phyloP scores from a whole-genome alignment of 176 grass and related monocot genomes.

The Oryza brachyantha region DNA sequence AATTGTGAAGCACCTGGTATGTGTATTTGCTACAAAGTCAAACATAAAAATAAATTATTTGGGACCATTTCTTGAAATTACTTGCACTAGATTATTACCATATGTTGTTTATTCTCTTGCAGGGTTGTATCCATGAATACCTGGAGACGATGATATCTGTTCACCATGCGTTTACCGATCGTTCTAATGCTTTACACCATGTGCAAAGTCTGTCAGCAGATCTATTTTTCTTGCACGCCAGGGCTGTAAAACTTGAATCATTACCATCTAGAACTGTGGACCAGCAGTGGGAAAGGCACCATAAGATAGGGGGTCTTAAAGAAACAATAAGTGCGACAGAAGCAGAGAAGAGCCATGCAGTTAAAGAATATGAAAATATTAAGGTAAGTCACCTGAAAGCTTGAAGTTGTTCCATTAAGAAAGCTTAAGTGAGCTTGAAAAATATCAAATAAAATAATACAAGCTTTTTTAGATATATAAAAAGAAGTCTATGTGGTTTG shows the following conservation, averaged over 20 bases:
- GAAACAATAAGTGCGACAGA: slow-evolving; percentile 73
- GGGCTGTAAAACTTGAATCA: slow-evolving; percentile 63
- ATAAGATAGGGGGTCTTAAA: slow-evolving; percentile 77
- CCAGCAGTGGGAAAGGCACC: slow-evolving; percentile 53
- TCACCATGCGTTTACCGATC: slow-evolving; percentile 80
- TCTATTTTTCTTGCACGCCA: slow-evolving; percentile 57
- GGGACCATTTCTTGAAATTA: slow-evolving; percentile 1
- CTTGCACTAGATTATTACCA: slow-evolving; percentile 20
- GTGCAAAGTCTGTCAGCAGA: slow-evolving; percentile 73
- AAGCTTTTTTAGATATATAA: neutral
- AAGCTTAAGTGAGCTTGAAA: neutral
- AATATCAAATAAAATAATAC: neutral
- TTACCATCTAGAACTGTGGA: slow-evolving; percentile 55
- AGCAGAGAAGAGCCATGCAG: slow-evolving; percentile 65
- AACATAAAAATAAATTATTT: neutral
- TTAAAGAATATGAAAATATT: slow-evolving; percentile 83
- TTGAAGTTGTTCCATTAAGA: slow-evolving; percentile 2
- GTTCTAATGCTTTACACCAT: slow-evolving; percentile 66
- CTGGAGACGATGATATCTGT: slow-evolving; percentile 78
- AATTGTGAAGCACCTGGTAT: slow-evolving; percentile 75
- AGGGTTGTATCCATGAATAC: slow-evolving; percentile 93
- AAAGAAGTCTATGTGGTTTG: neutral
- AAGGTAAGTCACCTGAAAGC: slow-evolving; percentile 56
- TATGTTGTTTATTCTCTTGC: slow-evolving; percentile 28
- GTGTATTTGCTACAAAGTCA: slow-evolving; percentile 19